These are phyloP conservation scores for Curvularia hawaiiensis DNA, from an alignment of 2,329 filamentous ascomycete species.

Conservation along the genomic window DNA sequence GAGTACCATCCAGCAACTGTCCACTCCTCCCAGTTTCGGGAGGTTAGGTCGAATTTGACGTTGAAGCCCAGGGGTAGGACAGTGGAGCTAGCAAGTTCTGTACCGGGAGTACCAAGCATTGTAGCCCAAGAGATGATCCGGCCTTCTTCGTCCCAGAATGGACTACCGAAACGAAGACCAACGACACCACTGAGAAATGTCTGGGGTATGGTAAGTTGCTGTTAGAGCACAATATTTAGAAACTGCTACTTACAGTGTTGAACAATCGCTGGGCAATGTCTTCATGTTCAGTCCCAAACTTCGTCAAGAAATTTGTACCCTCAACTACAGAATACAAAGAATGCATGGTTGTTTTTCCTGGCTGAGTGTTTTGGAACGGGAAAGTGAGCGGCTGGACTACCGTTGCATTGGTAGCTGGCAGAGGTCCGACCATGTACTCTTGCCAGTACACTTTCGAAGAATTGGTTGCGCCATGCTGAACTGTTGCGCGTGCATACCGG, in stretches of 20 bases:
- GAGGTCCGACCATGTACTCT: constrained; percentile 57
- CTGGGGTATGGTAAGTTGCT: constrained; percentile 6
- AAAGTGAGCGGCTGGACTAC: constrained; percentile 32
- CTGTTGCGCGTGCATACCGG: constrained; percentile 29
- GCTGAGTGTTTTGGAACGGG: constrained; percentile 26
- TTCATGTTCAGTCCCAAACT: constrained; percentile 21
- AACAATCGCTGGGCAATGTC: constrained; percentile 31
- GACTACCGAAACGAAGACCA: constrained; percentile 36
- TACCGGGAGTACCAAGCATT: constrained; percentile 49
- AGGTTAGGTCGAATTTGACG: constrained; percentile 54
- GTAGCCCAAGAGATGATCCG: constrained; percentile 56
- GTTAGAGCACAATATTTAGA: not conserved
- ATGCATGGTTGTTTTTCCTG: constrained; percentile 21
- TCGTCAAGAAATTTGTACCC: constrained; percentile 9
- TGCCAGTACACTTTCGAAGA: constrained; percentile 41
- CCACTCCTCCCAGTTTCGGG: constrained; percentile 59
- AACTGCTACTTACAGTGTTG: constrained; percentile 24
- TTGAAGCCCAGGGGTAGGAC: constrained; percentile 55
- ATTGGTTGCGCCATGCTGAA: constrained; percentile 20
- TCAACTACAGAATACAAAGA: constrained; percentile 16
- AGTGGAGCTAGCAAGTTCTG: constrained; percentile 51
- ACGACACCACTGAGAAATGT: constrained; percentile 23
- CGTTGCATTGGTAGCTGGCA: constrained; percentile 52
- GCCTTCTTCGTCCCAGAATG: constrained; percentile 39
- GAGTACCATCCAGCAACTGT: constrained; percentile 60